Evolutionary conservation across 257 asterid species (phyloP).

Genomic region (Dorcoceras hygrometricum): DNA sequence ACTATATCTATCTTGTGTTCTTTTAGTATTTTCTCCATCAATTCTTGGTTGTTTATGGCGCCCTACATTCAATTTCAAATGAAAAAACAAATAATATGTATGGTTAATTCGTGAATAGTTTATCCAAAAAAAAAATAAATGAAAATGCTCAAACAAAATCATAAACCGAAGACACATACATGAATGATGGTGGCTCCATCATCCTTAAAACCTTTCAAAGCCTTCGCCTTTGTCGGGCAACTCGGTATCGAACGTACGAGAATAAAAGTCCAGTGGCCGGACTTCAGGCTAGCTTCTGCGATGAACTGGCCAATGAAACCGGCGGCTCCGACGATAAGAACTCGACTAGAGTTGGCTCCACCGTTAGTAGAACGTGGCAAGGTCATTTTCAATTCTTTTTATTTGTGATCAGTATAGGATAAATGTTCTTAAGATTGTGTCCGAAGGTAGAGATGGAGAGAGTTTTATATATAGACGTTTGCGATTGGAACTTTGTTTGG

Average conservation of each 20-base stretch:
- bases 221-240: slow-evolving; percentile 17
- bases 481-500: background rate
- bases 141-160: background rate
- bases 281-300: slow-evolving; percentile 31
- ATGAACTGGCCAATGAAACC: slow-evolving; percentile 36
- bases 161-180: slow-evolving; percentile 11
- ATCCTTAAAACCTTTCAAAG: slow-evolving; percentile 28
- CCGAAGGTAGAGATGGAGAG: too few species aligned
- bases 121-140: background rate
- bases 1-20: slow-evolving; percentile 32
- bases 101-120: too few species aligned
- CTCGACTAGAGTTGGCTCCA: slow-evolving; percentile 9
- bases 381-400: background rate
- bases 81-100: too few species aligned
- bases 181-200: slow-evolving; percentile 31
- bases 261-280: slow-evolving; percentile 26
- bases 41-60: slow-evolving; percentile 27
- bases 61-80: slow-evolving; percentile 24
- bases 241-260: slow-evolving; percentile 20
- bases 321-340: slow-evolving; percentile 34
- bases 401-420: background rate
- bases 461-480: background rate
- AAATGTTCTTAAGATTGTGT: background rate
- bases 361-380: background rate
- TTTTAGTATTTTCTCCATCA: slow-evolving; percentile 28